Conservation (phyloP, 208 protist genomes). For the Leishmania aethiopica region DNA sequence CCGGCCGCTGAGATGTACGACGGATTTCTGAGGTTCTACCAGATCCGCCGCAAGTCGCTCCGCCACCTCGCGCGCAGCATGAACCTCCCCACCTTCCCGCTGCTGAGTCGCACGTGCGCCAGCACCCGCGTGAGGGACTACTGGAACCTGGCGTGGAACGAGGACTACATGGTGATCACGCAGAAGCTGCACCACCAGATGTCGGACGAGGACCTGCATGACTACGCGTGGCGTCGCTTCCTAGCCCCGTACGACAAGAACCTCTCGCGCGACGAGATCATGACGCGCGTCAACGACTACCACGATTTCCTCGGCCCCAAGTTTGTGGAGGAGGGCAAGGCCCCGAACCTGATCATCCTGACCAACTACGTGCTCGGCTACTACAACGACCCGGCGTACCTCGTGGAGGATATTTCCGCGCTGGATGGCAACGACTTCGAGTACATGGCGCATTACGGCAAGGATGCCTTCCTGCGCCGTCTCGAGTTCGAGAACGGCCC, state of each 20-base stretch:
- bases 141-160: slow-evolving; percentile 90
- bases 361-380: slow-evolving; percentile 91
- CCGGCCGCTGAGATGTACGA: slow-evolving; percentile 92
- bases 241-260: slow-evolving; percentile 91
- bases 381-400: slow-evolving; percentile 93
- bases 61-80: slow-evolving; percentile 89
- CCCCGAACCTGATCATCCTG: slow-evolving; percentile 90
- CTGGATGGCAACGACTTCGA: slow-evolving; percentile 93
- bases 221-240: slow-evolving; percentile 91
- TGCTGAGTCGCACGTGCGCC: slow-evolving; percentile 81
- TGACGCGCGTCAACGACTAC: slow-evolving; percentile 87
- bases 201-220: slow-evolving; percentile 89
- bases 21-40: slow-evolving; percentile 82
- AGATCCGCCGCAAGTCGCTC: slow-evolving; percentile 84
- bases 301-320: slow-evolving; percentile 84
- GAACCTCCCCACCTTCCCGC: slow-evolving; percentile 90
- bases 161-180: slow-evolving; percentile 94
- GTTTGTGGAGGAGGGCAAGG: slow-evolving; percentile 85
- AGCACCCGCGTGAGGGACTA: slow-evolving; percentile 89
- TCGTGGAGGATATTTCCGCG: slow-evolving; percentile 84
- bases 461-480: slow-evolving; percentile 92
- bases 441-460: slow-evolving; percentile 83
- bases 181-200: slow-evolving; percentile 86
- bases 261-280: slow-evolving; percentile 78
- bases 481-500: slow-evolving; percentile 94